Percentiles rank a stretch among this genome's conserved stretches.
Evolutionary conservation across 2,329 filamentous ascomycete species (phyloP).

Genomic region (Exophiala xenobiotica): DNA sequence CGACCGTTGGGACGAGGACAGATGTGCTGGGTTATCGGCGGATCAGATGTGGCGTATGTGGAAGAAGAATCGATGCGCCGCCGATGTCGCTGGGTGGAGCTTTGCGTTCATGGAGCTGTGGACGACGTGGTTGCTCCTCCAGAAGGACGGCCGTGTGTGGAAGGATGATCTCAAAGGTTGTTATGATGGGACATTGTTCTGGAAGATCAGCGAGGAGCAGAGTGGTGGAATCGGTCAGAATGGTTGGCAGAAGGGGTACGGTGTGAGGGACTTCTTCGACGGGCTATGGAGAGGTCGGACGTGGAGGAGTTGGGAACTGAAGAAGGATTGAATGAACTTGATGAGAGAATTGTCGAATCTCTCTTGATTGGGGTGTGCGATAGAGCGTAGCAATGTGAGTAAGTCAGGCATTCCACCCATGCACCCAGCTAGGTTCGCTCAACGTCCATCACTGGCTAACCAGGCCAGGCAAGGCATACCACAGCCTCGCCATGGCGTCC

Average conservation of each 20-base stretch:
- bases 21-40: constrained; percentile 41
- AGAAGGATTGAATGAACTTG: constrained; percentile 7
- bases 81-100: constrained; percentile 49
- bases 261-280: constrained; percentile 21
- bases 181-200: constrained; percentile 33
- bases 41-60: constrained; percentile 41
- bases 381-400: no score
- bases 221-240: neutral
- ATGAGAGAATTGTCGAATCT: no score
- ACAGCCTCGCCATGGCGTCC: neutral
- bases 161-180: constrained; percentile 34
- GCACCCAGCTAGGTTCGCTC: no score
- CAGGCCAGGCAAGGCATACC: no score
- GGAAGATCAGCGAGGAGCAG: constrained; percentile 21
- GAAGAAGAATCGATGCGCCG: constrained; percentile 43
- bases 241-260: constrained; percentile 23
- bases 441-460: no score
- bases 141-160: constrained; percentile 33
- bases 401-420: no score
- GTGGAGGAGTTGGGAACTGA: constrained; percentile 26
- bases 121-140: constrained; percentile 34
- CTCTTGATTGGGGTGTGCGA: no score
- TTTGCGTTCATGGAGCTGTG: constrained; percentile 29
- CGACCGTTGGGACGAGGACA: constrained; percentile 43
- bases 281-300: constrained; percentile 16